These are phyloP conservation scores for Pueraria montana DNA, from an alignment of 306 rosid species.

Conservation along the genomic window DNA sequence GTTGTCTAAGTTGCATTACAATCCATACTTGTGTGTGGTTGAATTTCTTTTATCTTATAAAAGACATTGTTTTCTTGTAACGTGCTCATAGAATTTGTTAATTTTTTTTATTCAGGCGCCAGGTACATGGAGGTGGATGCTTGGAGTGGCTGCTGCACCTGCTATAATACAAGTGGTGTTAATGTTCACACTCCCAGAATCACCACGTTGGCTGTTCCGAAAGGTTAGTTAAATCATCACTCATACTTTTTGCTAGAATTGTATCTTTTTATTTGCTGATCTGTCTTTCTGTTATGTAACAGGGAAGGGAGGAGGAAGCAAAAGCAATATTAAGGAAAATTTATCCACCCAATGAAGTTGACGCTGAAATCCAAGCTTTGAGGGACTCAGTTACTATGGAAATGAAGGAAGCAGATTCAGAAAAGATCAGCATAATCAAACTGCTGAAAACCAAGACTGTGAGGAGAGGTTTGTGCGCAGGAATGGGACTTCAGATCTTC, in stretches of 20 bases:
- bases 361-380: conserved; percentile 54
- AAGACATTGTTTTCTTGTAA: background rate
- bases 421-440: conserved; percentile 37
- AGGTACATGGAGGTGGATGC: conserved; percentile 85
- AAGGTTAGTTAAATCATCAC: conserved; percentile 48
- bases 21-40: background rate
- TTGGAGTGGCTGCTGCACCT: conserved; percentile 75
- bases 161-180: conserved; percentile 56
- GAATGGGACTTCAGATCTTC: conserved; percentile 70
- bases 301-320: conserved; percentile 68
- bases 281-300: background rate
- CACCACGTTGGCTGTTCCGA: conserved; percentile 77
- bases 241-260: background rate
- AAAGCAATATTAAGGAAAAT: conserved; percentile 55
- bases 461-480: conserved; percentile 67
- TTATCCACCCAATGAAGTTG: conserved; percentile 57
- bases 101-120: conserved; percentile 50
- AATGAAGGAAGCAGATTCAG: conserved; percentile 34
- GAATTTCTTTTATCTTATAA: background rate
- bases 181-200: conserved; percentile 70
- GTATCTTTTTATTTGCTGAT: background rate
- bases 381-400: conserved; percentile 61
- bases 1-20: background rate
- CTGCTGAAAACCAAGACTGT: conserved; percentile 57
- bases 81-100: background rate